A percentile compares a stretch with the other conserved stretches of the same genome.
Evolutionary conservation across 305 asterid species (phyloP).

Genomic region (Rubia peregrina): DNA sequence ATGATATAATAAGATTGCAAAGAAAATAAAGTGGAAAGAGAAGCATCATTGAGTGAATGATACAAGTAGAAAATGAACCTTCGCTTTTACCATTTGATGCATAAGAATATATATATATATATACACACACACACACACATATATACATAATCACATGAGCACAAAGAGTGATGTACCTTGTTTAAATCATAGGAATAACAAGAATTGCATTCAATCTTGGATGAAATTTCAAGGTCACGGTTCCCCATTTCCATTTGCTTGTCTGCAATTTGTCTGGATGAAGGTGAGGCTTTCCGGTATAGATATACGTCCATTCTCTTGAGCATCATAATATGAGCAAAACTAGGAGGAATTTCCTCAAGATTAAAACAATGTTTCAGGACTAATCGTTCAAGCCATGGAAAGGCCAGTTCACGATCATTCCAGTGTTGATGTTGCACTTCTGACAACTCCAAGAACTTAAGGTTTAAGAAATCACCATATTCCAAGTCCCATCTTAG

Average conservation of each 20-base stretch:
- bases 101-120: too few relatives aligned
- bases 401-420: not conserved
- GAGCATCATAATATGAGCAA: not conserved
- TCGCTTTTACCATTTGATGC: too few relatives aligned
- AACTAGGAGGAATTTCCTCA: slow-evolving; percentile 1
- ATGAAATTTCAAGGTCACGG: slow-evolving; percentile 6
- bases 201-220: not conserved
- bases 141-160: too few relatives aligned
- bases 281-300: not conserved
- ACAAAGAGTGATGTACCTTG: not conserved
- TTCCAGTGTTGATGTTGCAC: not conserved
- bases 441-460: slow-evolving; percentile 1
- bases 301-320: not conserved
- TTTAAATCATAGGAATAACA: not conserved
- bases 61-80: too few relatives aligned
- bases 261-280: slow-evolving; percentile 13
- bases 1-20: too few relatives aligned
- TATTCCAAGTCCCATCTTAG: slow-evolving; percentile 9
- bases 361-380: not conserved
- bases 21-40: too few relatives aligned
- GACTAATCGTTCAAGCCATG: too few relatives aligned
- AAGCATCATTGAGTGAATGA: too few relatives aligned
- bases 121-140: too few relatives aligned
- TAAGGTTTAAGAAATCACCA: slow-evolving; percentile 3
- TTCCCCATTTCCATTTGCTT: slow-evolving; percentile 13